Conservation (phyloP, 176 grass and related monocot genomes). For the Rhynchospora pubera region DNA sequence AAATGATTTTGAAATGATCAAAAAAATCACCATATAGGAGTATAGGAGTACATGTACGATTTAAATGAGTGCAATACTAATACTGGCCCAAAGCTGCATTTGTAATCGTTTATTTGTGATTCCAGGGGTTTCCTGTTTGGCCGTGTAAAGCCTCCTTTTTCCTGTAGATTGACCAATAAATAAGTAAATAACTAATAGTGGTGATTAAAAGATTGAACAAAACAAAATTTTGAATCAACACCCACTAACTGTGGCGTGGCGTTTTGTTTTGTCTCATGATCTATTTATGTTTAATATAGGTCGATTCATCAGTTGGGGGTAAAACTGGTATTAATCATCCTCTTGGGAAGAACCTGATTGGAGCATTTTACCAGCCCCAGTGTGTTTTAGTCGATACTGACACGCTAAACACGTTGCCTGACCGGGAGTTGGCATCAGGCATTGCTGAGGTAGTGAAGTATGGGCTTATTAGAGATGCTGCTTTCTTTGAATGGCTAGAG, state of each 20-base stretch:
- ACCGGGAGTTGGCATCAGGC: conserved; percentile 80
- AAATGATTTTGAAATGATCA: not conserved
- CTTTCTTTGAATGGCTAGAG: conserved; percentile 97
- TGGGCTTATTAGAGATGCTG: conserved; percentile 84
- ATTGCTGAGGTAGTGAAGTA: conserved; percentile 84
- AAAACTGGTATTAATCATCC: conserved; percentile 93
- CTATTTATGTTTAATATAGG: conserved; percentile 29
- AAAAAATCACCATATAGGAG: not conserved
- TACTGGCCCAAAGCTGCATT: not conserved
- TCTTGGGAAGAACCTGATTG: conserved; percentile 79
- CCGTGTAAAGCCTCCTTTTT: not conserved
- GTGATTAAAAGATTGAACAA: not conserved
- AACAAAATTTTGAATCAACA: not conserved
- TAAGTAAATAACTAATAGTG: not conserved
- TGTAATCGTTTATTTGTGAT: not conserved
- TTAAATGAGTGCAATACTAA: not conserved
- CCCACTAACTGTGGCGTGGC: not conserved
- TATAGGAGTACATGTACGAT: not conserved
- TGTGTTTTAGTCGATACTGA: conserved; percentile 85
- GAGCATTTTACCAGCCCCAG: conserved; percentile 84
- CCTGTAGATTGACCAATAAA: not conserved
- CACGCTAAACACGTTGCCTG: conserved; percentile 79
- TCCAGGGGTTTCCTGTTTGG: not conserved
- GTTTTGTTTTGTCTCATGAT: not conserved
- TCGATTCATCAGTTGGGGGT: conserved; percentile 93